Evolutionary conservation across 2,329 filamentous ascomycete genomes (phyloP), one percentile per base, ranked within the genome.

Genomic region (Grosmannia serpens): DNA sequence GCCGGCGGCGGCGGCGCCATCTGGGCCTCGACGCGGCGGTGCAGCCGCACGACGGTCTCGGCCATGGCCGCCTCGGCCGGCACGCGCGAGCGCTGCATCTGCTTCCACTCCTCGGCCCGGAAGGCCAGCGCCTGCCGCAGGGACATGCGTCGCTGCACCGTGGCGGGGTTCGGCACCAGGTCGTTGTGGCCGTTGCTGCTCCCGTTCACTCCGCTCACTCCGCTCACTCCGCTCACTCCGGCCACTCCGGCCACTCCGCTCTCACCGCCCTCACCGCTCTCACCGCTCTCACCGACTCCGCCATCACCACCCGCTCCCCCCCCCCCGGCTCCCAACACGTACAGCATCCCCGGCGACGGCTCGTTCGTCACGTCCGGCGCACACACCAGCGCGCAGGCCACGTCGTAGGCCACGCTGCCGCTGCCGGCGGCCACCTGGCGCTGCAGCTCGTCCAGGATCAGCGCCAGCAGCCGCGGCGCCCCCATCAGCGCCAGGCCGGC

Each of bases 321-420:
- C 4, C 41, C 41, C 15, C 15, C 41, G 66, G 52, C 33, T 49
- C 22, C 22, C 2, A 44, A 7, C 9, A 57, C 58, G 22, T 38
- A 57, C 20, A 70, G 59, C 20, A 68, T 64, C 9, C 66, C 61
- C 0, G 70, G 67, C 6, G 70, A 70, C 6, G 68, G 68, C 56
- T 74, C 70, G 63, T 76, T 72, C 65, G 59, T 76, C 70, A 63
- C 75, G 64, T 85, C 78, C 0, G 87, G 86, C 0, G 86, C 83
- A 66, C 87, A 89, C 11, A 91, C 76, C 9, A 91, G 73, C 1
- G 85, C 81, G 3, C 81, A 82, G 2, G 81, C 86, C 11, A 91
- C 77, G 64, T 91, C 88, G 58, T 90, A 81, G 0, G 82, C 83
- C 6, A 85, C 73, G 58, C 79, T 77, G 1, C 79, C 82, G 62